These are phyloP conservation scores for Mycena haematopus DNA, from an alignment of 768 basidiomycete species.

Conservation along the genomic window DNA sequence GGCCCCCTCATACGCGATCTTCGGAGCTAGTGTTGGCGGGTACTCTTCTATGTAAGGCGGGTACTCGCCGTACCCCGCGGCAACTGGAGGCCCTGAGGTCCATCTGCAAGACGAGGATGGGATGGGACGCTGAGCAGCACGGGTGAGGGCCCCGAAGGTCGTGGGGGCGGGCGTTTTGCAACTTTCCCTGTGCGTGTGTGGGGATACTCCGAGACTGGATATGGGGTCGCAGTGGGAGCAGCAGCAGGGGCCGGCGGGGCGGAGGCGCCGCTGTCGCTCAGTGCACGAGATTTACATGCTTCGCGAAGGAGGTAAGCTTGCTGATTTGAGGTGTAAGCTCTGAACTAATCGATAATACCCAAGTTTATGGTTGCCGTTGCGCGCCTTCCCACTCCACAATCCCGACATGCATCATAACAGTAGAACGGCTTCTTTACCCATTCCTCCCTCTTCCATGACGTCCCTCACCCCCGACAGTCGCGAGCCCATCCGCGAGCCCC, in stretches of 20 bases:
- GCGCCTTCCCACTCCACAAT: too few relatives aligned
- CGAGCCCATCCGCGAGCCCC: constrained; percentile 21
- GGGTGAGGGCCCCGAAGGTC: constrained; percentile 32
- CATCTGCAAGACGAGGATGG: neutral
- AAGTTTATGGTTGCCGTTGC: too few relatives aligned
- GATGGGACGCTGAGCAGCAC: constrained; percentile 39
- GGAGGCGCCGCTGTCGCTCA: constrained; percentile 11
- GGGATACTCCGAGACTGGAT: constrained; percentile 12
- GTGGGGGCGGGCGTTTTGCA: constrained; percentile 60
- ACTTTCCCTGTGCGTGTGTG: constrained; percentile 60
- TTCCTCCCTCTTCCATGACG: constrained; percentile 23
- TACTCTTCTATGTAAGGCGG: constrained; percentile 1
- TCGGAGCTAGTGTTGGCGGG: neutral
- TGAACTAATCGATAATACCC: too few relatives aligned
- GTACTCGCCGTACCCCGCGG: neutral
- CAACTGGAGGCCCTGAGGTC: neutral
- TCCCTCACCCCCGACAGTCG: constrained; percentile 28
- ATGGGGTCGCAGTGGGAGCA: neutral
- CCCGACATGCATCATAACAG: constrained; percentile 14
- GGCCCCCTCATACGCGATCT: neutral
- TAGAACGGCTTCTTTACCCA: constrained; percentile 10
- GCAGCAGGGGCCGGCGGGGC: neutral
- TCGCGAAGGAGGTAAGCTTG: too few relatives aligned
- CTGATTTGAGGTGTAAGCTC: too few relatives aligned
- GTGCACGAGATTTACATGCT: too few relatives aligned